Percentiles rank a stretch among this genome's conserved stretches.
These are phyloP conservation scores for Aspergillus diversus DNA, from an alignment of 495 filamentous ascomycete genomes.

Conservation along the genomic window DNA sequence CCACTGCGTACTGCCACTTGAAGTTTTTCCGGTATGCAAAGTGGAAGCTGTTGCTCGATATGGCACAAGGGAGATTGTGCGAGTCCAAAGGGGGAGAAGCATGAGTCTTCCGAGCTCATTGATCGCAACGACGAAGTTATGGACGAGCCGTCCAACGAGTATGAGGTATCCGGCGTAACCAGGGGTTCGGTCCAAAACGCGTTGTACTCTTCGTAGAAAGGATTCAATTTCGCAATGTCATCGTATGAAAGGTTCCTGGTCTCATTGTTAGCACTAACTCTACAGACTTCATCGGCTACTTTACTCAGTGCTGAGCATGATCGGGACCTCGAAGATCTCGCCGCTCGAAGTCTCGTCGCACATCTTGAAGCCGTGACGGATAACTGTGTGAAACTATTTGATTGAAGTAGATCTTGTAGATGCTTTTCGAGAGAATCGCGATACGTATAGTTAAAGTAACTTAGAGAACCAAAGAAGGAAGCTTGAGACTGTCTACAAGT, in stretches of 20 bases:
- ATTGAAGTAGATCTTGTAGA: background rate
- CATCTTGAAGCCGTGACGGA: conserved; percentile 5
- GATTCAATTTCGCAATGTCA: conserved; percentile 38
- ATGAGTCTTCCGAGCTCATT: conserved; percentile 3
- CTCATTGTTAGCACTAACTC: conserved; percentile 17
- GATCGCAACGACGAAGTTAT: conserved; percentile 19
- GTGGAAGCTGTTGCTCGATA: background rate
- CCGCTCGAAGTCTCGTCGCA: background rate
- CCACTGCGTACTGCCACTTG: conserved; percentile 12
- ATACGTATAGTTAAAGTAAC: background rate
- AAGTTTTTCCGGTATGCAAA: conserved; percentile 4
- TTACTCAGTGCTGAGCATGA: conserved; percentile 28
- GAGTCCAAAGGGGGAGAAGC: conserved; percentile 6
- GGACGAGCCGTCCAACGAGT: conserved; percentile 14
- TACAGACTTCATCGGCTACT: background rate
- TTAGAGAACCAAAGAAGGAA: no score
- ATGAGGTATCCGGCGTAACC: background rate
- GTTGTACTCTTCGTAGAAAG: conserved; percentile 33
- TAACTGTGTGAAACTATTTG: background rate
- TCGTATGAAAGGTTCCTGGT: conserved; percentile 30
- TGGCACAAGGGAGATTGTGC: conserved; percentile 9
- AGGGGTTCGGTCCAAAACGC: conserved; percentile 24
- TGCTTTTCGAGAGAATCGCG: background rate
- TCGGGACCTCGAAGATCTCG: conserved; percentile 14
- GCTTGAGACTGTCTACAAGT: no score